Base-by-base conservation (phyloP, 2,329 filamentous ascomycete genomes). In the Pestalotiopsis sp. region DNA sequence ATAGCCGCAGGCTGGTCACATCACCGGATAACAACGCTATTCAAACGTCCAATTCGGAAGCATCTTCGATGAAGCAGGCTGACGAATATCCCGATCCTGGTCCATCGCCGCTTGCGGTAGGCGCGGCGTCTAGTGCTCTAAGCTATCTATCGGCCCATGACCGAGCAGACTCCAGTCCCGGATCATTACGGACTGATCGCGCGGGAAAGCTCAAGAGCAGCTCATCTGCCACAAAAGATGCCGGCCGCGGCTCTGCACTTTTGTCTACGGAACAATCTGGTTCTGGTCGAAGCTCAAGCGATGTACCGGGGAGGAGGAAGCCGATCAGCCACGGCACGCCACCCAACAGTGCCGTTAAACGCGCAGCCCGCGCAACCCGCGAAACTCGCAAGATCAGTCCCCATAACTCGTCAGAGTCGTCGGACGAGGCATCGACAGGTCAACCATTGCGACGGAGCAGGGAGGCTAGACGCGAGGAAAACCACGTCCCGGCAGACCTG, bases 41-140 rank as follows among this genome's bases (percentile, higher is more conserved):
- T 66, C 69, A 70, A 11, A 76, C 65, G 66, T 70, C 70, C 13
- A 75, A 79, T 13, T 68, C 71, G 4, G 70, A 79, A 40, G 73
- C 73, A 56, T 73, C 76, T 10, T 60, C 71, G 24, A 78, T 82
- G 48, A 79, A 78, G 58, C 81, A 81, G 7, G 39, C 39, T 3
- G 80, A 81, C 13, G 84, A 86, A 22, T 80, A 78, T 58, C 71
- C 74, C 1, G 76, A 75, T 38, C 68, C 75, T 30, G 30, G 58
- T 10, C 76, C 84, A 11, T 85, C 86, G 2, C 76, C 83, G 1
- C 78, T 88, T 2, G 88, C 86, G 6, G 74, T 88, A 13, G 87
- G 84, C 64, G 86, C 86, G 56, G 86, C 86, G 17, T 87, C 86
- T 5, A 88, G 85, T 71, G 86, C 86, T 6, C 71, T 88, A 4